phyloP scores from a whole-genome alignment of 2,329 filamentous ascomycete genomes.

The Microdochium trichocladiopsis region DNA sequence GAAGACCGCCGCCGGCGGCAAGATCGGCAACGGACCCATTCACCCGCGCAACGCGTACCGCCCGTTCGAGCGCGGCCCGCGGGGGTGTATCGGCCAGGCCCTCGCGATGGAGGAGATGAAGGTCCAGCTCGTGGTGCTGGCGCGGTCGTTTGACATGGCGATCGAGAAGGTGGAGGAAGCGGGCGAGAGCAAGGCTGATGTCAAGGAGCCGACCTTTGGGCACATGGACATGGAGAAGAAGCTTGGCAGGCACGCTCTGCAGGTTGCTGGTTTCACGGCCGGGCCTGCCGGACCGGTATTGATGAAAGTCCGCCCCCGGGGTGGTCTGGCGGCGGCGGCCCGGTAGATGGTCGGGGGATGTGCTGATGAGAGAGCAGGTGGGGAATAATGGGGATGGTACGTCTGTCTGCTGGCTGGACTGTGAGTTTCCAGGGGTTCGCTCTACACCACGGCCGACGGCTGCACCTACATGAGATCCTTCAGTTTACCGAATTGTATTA shows the following conservation, averaged over 20 bases:
- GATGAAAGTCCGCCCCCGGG: neutral
- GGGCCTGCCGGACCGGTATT: neutral
- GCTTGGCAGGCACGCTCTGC: neutral
- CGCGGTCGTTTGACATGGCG: constrained; percentile 11
- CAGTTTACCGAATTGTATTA: no score
- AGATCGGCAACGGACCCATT: constrained; percentile 10
- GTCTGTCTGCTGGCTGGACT: no score
- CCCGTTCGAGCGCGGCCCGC: constrained; percentile 28
- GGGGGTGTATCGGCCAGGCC: constrained; percentile 27
- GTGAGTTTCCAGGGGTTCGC: no score
- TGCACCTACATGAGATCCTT: no score
- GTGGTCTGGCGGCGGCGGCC: no score
- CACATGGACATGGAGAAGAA: neutral
- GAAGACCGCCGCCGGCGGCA: no score
- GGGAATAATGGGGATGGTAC: no score
- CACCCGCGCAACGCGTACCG: constrained; percentile 16
- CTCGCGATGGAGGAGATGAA: constrained; percentile 26
- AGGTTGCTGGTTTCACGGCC: neutral
- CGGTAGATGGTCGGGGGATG: no score
- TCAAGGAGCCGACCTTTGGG: neutral
- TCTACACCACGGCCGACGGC: no score
- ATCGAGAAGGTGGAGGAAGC: neutral
- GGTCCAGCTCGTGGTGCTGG: constrained; percentile 14
- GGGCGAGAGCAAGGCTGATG: neutral
- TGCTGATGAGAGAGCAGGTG: no score